These are phyloP conservation scores for Clarireedia sp. DNA, from an alignment of 2,329 filamentous ascomycete species.

Conservation along the genomic window DNA sequence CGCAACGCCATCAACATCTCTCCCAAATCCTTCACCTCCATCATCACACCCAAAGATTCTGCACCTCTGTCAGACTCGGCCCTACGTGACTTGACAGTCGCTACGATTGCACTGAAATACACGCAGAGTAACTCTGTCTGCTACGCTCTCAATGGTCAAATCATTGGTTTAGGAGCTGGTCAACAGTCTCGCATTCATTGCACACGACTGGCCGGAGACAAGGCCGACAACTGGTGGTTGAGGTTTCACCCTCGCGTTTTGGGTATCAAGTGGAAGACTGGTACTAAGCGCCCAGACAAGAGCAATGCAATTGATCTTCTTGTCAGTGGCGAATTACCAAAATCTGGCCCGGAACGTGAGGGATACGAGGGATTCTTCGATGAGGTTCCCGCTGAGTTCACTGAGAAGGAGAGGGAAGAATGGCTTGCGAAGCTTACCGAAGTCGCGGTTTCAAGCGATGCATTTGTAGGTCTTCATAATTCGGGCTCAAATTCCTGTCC, in stretches of 20 bases:
- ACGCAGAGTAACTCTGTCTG: slow-evolving; percentile 99
- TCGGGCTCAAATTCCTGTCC: slow-evolving; percentile 3
- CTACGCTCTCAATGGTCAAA: slow-evolving; percentile 89
- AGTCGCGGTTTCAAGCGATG: slow-evolving; percentile 86
- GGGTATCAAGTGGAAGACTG: slow-evolving; percentile 91
- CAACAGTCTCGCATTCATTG: slow-evolving; percentile 98
- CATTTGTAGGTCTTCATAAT: slow-evolving; percentile 62
- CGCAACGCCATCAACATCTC: slow-evolving; percentile 87
- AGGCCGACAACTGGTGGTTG: slow-evolving; percentile 99
- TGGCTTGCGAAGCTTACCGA: slow-evolving; percentile 78
- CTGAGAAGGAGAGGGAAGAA: slow-evolving; percentile 70
- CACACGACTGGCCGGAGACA: slow-evolving; percentile 93
- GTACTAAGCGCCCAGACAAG: slow-evolving; percentile 93
- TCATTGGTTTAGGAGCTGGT: slow-evolving; percentile 88
- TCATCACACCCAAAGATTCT: slow-evolving; percentile 80
- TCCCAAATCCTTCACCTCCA: slow-evolving; percentile 73
- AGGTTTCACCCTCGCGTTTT: slow-evolving; percentile 90
- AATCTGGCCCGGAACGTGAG: slow-evolving; percentile 72
- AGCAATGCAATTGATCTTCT: slow-evolving; percentile 96
- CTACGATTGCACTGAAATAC: slow-evolving; percentile 96
- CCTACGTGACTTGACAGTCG: slow-evolving; percentile 82
- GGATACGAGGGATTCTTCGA: slow-evolving; percentile 88
- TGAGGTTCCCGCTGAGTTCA: slow-evolving; percentile 76
- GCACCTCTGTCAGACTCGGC: slow-evolving; percentile 68
- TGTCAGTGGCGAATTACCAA: slow-evolving; percentile 82